Conservation (phyloP, 164 flowering plant genomes). For the Kalanchoe fedtschenkoi region DNA sequence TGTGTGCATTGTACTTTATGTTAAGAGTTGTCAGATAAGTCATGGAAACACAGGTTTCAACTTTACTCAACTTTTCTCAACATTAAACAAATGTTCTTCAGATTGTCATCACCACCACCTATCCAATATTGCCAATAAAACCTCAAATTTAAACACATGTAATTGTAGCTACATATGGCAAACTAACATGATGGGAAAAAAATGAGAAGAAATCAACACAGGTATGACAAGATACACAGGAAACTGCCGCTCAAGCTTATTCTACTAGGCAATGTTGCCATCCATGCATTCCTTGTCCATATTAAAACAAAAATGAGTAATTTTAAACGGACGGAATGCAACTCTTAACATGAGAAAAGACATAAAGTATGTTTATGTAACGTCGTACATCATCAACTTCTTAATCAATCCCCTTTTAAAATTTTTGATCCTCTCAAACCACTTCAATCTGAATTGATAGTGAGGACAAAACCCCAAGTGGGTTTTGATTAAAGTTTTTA, state of each 20-base stretch:
- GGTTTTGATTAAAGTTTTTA: neutral
- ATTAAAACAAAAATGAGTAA: neutral
- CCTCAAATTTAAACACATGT: no score
- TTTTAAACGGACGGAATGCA: neutral
- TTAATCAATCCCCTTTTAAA: neutral
- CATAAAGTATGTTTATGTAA: neutral
- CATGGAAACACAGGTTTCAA: neutral
- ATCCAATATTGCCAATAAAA: neutral
- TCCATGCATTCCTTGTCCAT: neutral
- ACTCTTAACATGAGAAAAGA: neutral
- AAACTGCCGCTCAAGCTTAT: neutral
- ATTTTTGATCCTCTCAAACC: neutral
- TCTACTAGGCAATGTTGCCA: neutral
- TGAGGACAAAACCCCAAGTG: neutral
- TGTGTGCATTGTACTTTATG: slow-evolving; percentile 4
- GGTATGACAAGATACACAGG: neutral
- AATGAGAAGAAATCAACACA: neutral
- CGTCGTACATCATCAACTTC: neutral
- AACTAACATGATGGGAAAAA: neutral
- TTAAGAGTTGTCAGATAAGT: neutral
- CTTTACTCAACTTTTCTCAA: neutral
- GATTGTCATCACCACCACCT: neutral
- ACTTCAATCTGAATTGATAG: neutral
- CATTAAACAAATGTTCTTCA: neutral
- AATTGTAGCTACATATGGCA: neutral